Conservation (phyloP, 495 filamentous ascomycete genomes). For the Aspergillus campestris region DNA sequence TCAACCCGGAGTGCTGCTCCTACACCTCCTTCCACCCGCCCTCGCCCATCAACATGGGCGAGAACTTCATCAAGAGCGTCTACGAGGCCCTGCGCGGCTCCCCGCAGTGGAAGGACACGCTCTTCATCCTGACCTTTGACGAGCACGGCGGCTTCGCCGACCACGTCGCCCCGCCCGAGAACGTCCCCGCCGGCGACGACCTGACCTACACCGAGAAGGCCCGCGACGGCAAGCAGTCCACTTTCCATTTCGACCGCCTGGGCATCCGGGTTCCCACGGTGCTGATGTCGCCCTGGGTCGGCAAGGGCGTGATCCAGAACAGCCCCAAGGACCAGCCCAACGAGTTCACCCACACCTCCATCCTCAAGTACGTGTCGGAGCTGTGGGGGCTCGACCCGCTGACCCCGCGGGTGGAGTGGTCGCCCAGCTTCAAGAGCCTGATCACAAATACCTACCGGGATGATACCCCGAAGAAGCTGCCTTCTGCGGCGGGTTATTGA, state of each 20-base stretch:
- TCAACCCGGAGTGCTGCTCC: slow-evolving; percentile 46
- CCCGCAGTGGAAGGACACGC: slow-evolving; percentile 42
- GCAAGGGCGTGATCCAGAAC: slow-evolving; percentile 36
- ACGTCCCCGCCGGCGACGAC: slow-evolving; percentile 34
- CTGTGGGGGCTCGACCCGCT: slow-evolving; percentile 37
- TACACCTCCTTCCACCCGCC: slow-evolving; percentile 43
- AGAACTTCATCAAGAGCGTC: slow-evolving; percentile 42
- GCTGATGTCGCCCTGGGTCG: slow-evolving; percentile 43
- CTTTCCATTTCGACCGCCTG: slow-evolving; percentile 42
- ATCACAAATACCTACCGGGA: slow-evolving; percentile 20
- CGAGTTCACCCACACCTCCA: slow-evolving; percentile 39
- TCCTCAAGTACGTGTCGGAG: slow-evolving; percentile 33
- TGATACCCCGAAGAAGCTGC: slow-evolving; percentile 21
- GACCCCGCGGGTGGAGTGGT: slow-evolving; percentile 36
- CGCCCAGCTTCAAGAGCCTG: slow-evolving; percentile 31
- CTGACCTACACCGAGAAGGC: slow-evolving; percentile 36
- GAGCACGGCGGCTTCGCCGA: slow-evolving; percentile 45
- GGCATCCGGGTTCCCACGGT: slow-evolving; percentile 42
- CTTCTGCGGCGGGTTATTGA: slow-evolving; percentile 18
- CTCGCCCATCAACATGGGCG: slow-evolving; percentile 38
- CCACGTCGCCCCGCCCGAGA: slow-evolving; percentile 37
- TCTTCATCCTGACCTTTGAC: slow-evolving; percentile 43
- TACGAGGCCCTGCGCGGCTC: slow-evolving; percentile 41
- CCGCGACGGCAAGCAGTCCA: slow-evolving; percentile 31
- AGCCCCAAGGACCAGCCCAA: slow-evolving; percentile 17